Evolutionary conservation across 106 monocot species (phyloP).

Genomic region (Platanthera guangdongensis): DNA sequence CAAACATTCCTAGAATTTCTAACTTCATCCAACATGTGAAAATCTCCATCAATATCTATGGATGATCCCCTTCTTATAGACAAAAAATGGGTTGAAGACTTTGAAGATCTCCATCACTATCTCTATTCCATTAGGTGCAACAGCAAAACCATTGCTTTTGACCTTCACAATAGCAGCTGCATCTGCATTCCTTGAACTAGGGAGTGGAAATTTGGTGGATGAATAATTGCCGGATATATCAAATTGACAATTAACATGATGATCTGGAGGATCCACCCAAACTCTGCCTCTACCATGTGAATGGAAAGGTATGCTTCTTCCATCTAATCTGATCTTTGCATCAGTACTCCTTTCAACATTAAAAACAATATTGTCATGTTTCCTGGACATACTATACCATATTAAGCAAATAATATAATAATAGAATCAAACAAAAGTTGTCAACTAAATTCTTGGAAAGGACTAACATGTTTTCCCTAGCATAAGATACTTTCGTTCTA

Average conservation of each 20-base stretch:
- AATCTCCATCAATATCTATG: slow-evolving; percentile 30
- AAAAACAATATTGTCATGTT: slow-evolving; percentile 14
- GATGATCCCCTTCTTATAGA: slow-evolving; percentile 30
- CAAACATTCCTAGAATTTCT: slow-evolving; percentile 33
- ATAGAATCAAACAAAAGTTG: neutral
- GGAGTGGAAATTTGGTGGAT: slow-evolving; percentile 19
- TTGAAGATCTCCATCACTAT: slow-evolving; percentile 12
- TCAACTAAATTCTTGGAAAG: neutral
- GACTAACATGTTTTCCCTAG: slow-evolving; percentile 47
- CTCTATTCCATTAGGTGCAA: slow-evolving; percentile 79
- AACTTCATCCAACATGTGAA: neutral
- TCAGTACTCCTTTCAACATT: slow-evolving; percentile 30
- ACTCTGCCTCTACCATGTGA: slow-evolving; percentile 23
- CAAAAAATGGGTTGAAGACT: slow-evolving; percentile 17
- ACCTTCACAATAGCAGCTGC: slow-evolving; percentile 72
- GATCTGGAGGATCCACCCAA: slow-evolving; percentile 21
- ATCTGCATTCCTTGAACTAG: slow-evolving; percentile 58
- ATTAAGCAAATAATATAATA: neutral
- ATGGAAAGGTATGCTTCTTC: slow-evolving; percentile 29
- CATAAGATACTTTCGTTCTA: slow-evolving; percentile 30
- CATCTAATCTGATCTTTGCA: slow-evolving; percentile 9
- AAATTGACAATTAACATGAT: slow-evolving; percentile 18
- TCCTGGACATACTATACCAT: slow-evolving; percentile 18
- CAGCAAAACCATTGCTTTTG: slow-evolving; percentile 77
- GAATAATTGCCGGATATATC: slow-evolving; percentile 35